Percentiles rank a stretch among this genome's conserved stretches.
Evolutionary conservation across 2,329 filamentous ascomycete species (phyloP).

Genomic region (Coniochaeta prunicola): DNA sequence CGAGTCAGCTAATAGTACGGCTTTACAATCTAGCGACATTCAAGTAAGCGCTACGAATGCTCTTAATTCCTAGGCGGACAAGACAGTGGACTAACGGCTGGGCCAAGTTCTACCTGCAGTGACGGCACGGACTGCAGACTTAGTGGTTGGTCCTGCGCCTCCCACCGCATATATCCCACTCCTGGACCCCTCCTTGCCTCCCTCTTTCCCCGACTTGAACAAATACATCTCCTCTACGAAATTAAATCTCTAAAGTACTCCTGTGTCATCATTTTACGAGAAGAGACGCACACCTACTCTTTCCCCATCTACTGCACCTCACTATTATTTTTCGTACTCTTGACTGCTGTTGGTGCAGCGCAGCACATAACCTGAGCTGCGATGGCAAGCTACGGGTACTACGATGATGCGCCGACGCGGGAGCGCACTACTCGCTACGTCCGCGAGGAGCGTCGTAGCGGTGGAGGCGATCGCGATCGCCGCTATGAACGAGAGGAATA

Average conservation of each 20-base stretch:
- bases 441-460: conserved; percentile 41
- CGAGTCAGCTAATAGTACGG: neutral
- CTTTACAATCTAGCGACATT: neutral
- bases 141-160: neutral
- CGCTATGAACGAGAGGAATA: conserved; percentile 49
- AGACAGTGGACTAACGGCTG: neutral
- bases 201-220: neutral
- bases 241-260: neutral
- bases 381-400: conserved; percentile 39
- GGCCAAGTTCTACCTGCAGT: neutral
- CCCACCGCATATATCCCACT: neutral
- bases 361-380: conserved; percentile 6
- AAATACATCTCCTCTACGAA: neutral
- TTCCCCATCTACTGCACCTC: neutral
- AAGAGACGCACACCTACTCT: neutral
- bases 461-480: conserved; percentile 36
- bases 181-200: neutral
- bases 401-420: conserved; percentile 35
- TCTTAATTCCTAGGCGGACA: neutral
- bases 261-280: neutral
- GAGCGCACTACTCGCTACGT: conserved; percentile 43
- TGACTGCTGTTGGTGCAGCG: neutral
- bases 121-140: neutral
- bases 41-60: neutral
- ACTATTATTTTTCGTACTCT: neutral